phyloP scores from a whole-genome alignment of 1,284 basidiomycete species.

The Cutaneotrichosporon arboriforme region DNA sequence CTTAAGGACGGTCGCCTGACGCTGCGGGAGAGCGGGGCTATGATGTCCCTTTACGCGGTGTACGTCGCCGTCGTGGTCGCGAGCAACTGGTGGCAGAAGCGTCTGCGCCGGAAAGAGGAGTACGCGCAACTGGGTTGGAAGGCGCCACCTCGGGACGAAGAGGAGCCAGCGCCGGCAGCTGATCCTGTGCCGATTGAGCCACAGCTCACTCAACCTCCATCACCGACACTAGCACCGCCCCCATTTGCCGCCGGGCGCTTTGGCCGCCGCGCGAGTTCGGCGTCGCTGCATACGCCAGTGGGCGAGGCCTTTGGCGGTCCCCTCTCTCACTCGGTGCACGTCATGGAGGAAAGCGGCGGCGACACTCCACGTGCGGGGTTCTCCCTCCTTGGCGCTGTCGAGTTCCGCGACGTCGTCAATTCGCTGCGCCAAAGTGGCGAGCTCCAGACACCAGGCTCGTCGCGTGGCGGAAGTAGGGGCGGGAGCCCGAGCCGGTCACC shows the following conservation, averaged over 20 bases:
- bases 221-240: neutral
- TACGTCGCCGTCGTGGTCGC: conserved; percentile 76
- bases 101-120: conserved; percentile 46
- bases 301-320: neutral
- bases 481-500: neutral
- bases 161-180: neutral
- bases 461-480: neutral
- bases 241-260: neutral
- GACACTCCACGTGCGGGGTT: conserved; percentile 25
- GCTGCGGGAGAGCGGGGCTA: conserved; percentile 64
- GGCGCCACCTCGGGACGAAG: conserved; percentile 3
- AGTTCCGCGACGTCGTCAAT: conserved; percentile 56
- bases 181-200: conserved; percentile 5
- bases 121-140: conserved; percentile 16
- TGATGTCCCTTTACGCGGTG: conserved; percentile 69
- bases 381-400: conserved; percentile 20
- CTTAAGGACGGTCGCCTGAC: conserved; percentile 72
- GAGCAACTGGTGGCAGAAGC: conserved; percentile 66
- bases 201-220: neutral
- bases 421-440: conserved; percentile 57
- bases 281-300: neutral
- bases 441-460: conserved; percentile 10
- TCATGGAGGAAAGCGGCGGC: conserved; percentile 7
- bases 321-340: neutral
- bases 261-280: neutral